Evolutionary conservation across 306 rosid species (phyloP), one percentile per base, ranked within the genome.

Genomic region (Lotus japonicus): DNA sequence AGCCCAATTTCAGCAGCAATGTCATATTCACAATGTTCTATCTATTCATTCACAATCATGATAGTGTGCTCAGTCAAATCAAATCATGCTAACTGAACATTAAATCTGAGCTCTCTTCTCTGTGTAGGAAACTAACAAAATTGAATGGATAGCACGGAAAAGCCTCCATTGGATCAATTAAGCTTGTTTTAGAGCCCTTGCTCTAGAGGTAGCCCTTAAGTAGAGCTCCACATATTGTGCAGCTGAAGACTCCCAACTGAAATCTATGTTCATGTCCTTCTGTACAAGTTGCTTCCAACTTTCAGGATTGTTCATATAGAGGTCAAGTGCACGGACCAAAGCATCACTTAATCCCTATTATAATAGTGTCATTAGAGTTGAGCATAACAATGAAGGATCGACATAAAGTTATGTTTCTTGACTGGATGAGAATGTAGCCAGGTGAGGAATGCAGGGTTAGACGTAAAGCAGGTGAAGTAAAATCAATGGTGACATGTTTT

Each of bases 171-270:
- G 8, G 54, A 59, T 44, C 35, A 16, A 9, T 84, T 54, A 86
- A 19, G 79, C 48, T 5, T 28, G 87, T 68, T 60, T 80, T 26
- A 72, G 14, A 1, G 85, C 73, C 79, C 85, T 90, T 59, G 95
- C 92, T 80, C 87, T 89, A n/a, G 87, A 77, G 58, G 82, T 83
- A 33, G 90, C 71, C 73, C 21, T 90, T 15, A 36, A 48, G 82
- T 94, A 94, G 28, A 90, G 92, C 23, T 94, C 96, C 74, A 86
- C 99, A n/a, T 94, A 94, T 70, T 84, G 95, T 6, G 89, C 66
- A 5, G 99, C 85, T 12, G 99, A 88, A 58, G 90, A 65, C 11
- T 87, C 97, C 99, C 99, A 94, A 79, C 99, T 90, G 78, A 90
- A 90, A 80, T 94, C 99, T 63, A 85, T 71, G 51, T 53, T 80